Base-by-base conservation (phyloP, 164 flowering plant genomes). In the Buxus sempervirens region DNA sequence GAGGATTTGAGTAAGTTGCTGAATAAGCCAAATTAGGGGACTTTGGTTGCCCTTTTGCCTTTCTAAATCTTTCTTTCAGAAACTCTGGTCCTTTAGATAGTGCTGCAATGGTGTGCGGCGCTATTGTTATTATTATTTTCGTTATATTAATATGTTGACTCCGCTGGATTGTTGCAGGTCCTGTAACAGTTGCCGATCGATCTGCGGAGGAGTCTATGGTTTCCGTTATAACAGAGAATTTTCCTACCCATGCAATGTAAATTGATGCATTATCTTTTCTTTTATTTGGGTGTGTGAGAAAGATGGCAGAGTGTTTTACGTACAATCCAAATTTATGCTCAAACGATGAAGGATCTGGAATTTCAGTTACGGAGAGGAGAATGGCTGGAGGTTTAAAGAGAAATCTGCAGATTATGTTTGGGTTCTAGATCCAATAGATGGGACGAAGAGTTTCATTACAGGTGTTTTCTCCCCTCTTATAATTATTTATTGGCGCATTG, bases 351-450 rank as follows among this genome's bases (percentile, higher is more conserved):
- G 24, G 41, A 53, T 57, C 24, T 68, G 60, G 65, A 27, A 49
- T 70, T 82, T 77, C 80, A 96, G 99, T 77, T 93, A 65, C 71
- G 99, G 99, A 16, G 99, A 96, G 78, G 99, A 96, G 66, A 90
- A 86, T 62, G 98, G 99, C 9, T 96, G 99, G 99, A 82, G 80
- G 77, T 96, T 90, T 78, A 83, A 79, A 63, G 91, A 91, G 77
- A 79, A 82, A 26, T 68, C 59, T 77, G 83, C 98, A 26, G 93
- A 93, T 26, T 96, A 82, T 81, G 96, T 96, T 68, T 96, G 98
- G 98, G 93, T 96, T 64, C 81, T 96, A 59, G 99, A 93, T 74
- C 99, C 97, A 8, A 93, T 96, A 59, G 98, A 96, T 81, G 99
- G 99, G 42, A 96, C 98, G 20, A 96, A 93, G 84, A 93, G 99